Evolutionary conservation across 148 eudicot species (phyloP).

Genomic region (Rhododendron simsii): DNA sequence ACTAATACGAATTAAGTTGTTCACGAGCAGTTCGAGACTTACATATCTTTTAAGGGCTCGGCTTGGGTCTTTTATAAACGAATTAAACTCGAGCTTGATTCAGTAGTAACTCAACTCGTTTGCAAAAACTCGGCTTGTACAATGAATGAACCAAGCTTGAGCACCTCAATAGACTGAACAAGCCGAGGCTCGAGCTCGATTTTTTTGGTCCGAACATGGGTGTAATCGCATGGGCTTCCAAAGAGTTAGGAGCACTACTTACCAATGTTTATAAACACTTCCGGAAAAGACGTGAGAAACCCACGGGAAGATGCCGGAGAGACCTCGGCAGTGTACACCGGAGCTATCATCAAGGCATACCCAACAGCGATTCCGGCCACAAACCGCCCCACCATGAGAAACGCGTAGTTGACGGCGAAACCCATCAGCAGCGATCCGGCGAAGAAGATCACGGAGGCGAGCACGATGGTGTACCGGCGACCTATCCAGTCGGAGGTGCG

Average conservation of each 20-base stretch:
- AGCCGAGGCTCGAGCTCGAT: too few relatives aligned
- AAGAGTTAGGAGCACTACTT: not conserved
- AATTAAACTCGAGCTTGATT: too few relatives aligned
- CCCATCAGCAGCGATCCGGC: constrained; percentile 52
- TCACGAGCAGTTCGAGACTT: too few relatives aligned
- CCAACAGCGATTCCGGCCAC: constrained; percentile 57
- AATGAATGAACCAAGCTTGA: too few relatives aligned
- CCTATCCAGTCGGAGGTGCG: constrained; percentile 58
- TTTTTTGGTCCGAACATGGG: not conserved
- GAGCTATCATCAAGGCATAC: constrained; percentile 50
- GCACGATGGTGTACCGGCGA: constrained; percentile 47
- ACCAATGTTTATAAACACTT: constrained; percentile 23
- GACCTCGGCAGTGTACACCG: constrained; percentile 51
- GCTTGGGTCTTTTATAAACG: too few relatives aligned
- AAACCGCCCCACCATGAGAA: constrained; percentile 50
- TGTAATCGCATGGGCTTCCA: not conserved
- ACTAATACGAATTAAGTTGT: too few relatives aligned
- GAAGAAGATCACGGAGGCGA: constrained; percentile 42
- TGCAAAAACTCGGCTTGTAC: too few relatives aligned
- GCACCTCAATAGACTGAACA: too few relatives aligned
- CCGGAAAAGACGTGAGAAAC: constrained; percentile 45
- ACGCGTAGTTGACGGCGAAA: constrained; percentile 39
- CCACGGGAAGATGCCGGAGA: constrained; percentile 45
- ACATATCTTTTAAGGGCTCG: too few relatives aligned
- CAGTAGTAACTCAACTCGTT: too few relatives aligned